phyloP scores from a whole-genome alignment of 495 filamentous ascomycete species.

The Pseudoneurospora amorphoporcata region DNA sequence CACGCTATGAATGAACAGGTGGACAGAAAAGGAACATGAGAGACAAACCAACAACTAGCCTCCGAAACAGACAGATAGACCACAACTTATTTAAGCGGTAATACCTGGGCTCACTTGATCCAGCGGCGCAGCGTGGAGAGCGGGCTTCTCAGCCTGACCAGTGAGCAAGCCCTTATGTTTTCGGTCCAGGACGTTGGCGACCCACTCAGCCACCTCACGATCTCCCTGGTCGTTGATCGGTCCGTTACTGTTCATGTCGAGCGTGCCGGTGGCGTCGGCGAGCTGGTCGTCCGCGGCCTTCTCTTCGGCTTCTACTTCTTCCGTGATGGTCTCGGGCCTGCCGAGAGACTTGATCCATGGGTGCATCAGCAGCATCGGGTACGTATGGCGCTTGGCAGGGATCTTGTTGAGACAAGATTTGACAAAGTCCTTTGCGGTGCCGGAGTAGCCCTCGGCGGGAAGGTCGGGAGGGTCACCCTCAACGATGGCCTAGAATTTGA shows the following conservation, averaged over 20 bases:
- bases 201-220: slow-evolving; percentile 77
- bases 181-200: slow-evolving; percentile 55
- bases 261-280: slow-evolving; percentile 31
- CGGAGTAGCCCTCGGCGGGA: slow-evolving; percentile 65
- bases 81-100: not conserved
- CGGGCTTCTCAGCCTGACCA: slow-evolving; percentile 42
- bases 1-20: not conserved
- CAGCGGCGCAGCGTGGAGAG: slow-evolving; percentile 68
- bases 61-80: not conserved
- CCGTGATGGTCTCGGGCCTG: slow-evolving; percentile 72
- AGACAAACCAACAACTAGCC: not conserved
- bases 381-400: slow-evolving; percentile 80
- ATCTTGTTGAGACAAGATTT: slow-evolving; percentile 84
- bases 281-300: slow-evolving; percentile 39
- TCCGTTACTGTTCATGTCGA: slow-evolving; percentile 25
- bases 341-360: slow-evolving; percentile 74
- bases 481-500: slow-evolving; percentile 73
- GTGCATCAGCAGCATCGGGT: slow-evolving; percentile 80
- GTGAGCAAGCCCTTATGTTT: slow-evolving; percentile 41
- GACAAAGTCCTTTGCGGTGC: slow-evolving; percentile 78
- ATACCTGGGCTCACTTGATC: slow-evolving; percentile 44
- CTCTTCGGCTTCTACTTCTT: slow-evolving; percentile 56
- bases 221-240: slow-evolving; percentile 43
- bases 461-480: slow-evolving; percentile 87
- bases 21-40: not conserved